A percentile compares a stretch with the other conserved stretches of the same genome.
These are phyloP conservation scores for Kockovaella imperatae DNA, from an alignment of 768 basidiomycete genomes.

Conservation along the genomic window DNA sequence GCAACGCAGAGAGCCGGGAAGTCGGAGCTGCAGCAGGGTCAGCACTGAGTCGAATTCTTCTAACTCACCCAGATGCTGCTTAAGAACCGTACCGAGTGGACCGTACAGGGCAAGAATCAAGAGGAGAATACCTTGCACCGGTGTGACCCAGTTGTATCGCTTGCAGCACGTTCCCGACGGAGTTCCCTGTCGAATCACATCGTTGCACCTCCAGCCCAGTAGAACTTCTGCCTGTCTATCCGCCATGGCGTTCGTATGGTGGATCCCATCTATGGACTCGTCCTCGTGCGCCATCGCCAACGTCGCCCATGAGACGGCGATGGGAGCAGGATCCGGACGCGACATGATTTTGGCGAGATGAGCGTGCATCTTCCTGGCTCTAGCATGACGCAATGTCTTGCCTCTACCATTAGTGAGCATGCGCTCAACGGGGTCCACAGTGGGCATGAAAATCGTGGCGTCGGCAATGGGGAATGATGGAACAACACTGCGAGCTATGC, in stretches of 20 bases:
- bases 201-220: slow-evolving; percentile 73
- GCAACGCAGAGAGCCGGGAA: slow-evolving; percentile 12
- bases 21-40: slow-evolving; percentile 10
- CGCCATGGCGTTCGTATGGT: slow-evolving; percentile 60
- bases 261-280: slow-evolving; percentile 75
- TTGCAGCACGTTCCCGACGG: slow-evolving; percentile 71
- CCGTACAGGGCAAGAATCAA: slow-evolving; percentile 45
- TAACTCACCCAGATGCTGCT: slow-evolving; percentile 30
- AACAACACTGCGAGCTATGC: too few relatives aligned
- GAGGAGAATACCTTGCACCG: slow-evolving; percentile 32
- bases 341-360: slow-evolving; percentile 63
- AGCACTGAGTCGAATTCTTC: not conserved
- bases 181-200: slow-evolving; percentile 42
- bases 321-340: slow-evolving; percentile 38
- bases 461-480: slow-evolving; percentile 58
- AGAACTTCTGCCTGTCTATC: slow-evolving; percentile 67
- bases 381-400: slow-evolving; percentile 61
- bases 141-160: slow-evolving; percentile 60
- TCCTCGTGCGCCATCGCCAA: slow-evolving; percentile 67
- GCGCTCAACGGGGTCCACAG: slow-evolving; percentile 60
- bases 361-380: slow-evolving; percentile 86
- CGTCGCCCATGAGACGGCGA: slow-evolving; percentile 67
- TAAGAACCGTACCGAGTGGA: slow-evolving; percentile 50
- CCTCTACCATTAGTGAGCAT: slow-evolving; percentile 62
- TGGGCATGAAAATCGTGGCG: slow-evolving; percentile 66